Evolutionary conservation across 176 grass and related monocot species (phyloP).

Genomic region (Avena insularis): DNA sequence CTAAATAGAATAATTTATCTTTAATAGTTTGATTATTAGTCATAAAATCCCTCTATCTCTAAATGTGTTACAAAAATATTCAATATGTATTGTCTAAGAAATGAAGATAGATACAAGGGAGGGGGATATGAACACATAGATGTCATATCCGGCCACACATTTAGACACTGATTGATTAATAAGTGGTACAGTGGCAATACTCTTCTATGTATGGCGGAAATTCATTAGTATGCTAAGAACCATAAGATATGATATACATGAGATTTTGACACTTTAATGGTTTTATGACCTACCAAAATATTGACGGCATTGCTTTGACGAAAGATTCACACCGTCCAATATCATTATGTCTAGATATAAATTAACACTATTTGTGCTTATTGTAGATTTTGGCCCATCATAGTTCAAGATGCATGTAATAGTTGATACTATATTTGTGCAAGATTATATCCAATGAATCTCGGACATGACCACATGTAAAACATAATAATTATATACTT

Average conservation of each 20-base stretch:
- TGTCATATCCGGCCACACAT: neutral
- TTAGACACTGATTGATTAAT: neutral
- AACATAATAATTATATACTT: neutral
- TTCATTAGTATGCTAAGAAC: neutral
- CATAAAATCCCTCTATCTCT: neutral
- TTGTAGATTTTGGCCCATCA: neutral
- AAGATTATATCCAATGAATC: neutral
- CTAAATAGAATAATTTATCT: neutral
- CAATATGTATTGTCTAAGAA: neutral
- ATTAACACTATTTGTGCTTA: neutral
- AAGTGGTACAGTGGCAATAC: no score
- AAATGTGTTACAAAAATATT: neutral
- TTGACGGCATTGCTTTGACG: neutral
- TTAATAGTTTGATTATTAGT: neutral
- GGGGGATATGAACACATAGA: neutral
- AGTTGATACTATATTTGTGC: neutral
- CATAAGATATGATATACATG: neutral
- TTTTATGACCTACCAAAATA: neutral
- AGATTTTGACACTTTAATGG: neutral
- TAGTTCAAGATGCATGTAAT: neutral
- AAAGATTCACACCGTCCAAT: neutral
- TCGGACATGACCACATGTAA: neutral
- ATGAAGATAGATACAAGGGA: neutral
- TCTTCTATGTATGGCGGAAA: neutral
- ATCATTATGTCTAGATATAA: neutral